phyloP scores from a whole-genome alignment of 441 rosid species.

The Euphorbia schlechtendalii region DNA sequence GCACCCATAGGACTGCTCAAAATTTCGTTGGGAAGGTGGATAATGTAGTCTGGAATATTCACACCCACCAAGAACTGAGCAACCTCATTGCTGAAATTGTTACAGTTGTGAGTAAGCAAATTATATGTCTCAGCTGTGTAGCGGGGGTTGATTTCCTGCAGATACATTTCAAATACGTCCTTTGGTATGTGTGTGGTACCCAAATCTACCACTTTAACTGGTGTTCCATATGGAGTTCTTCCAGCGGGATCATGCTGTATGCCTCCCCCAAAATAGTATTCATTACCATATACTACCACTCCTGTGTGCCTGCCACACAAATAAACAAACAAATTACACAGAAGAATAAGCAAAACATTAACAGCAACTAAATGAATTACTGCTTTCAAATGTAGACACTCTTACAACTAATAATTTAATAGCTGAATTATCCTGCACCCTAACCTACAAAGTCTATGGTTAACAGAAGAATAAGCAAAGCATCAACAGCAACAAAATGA shows the following conservation, averaged over 20 bases:
- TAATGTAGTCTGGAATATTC: conserved; percentile 73
- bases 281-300: conserved; percentile 68
- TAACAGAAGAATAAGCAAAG: too few relatives aligned
- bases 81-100: conserved; percentile 89
- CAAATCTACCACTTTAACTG: conserved; percentile 62
- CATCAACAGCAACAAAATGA: too few relatives aligned
- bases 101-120: conserved; percentile 82
- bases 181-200: conserved; percentile 78
- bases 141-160: conserved; percentile 79
- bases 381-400: neutral
- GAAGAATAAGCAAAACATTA: neutral
- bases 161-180: conserved; percentile 76
- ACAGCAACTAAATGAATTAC: neutral
- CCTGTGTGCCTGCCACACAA: conserved; percentile 75
- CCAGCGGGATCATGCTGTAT: conserved; percentile 65
- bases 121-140: conserved; percentile 80
- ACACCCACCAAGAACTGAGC: conserved; percentile 81
- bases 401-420: neutral
- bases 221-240: conserved; percentile 69
- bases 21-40: conserved; percentile 80
- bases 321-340: conserved; percentile 9
- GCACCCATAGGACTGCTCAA: conserved; percentile 94
- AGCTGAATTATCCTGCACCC: neutral
- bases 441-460: too few relatives aligned
- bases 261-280: conserved; percentile 86